A percentile compares a stretch with the other conserved stretches of the same genome.
Evolutionary conservation across 2,329 filamentous ascomycete genomes (phyloP).

Genomic region (Xylariaceae sp.): DNA sequence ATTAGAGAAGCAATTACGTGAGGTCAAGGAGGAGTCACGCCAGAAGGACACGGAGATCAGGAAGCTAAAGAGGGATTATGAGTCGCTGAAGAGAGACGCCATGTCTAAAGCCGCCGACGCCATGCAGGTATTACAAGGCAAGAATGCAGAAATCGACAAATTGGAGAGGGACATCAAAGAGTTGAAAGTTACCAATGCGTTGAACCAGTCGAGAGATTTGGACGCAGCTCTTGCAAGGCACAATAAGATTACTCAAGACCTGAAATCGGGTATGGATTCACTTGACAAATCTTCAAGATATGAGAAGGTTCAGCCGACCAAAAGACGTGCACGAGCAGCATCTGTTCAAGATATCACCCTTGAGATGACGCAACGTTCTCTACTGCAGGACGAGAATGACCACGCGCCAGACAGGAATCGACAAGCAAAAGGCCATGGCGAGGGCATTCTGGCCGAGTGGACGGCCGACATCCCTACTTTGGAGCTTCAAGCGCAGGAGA

Average conservation of each 20-base stretch:
- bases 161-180: constrained; percentile 51
- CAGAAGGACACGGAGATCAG: constrained; percentile 49
- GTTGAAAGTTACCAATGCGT: constrained; percentile 36
- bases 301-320: constrained; percentile 17
- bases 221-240: constrained; percentile 19
- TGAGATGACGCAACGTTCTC: constrained; percentile 28
- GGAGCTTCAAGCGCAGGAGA: constrained; percentile 28
- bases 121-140: constrained; percentile 51
- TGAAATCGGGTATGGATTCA: constrained; percentile 28
- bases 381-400: constrained; percentile 20
- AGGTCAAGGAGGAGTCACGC: constrained; percentile 41
- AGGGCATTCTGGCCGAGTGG: constrained; percentile 23
- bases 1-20: constrained; percentile 41
- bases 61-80: constrained; percentile 50
- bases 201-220: constrained; percentile 12
- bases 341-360: constrained; percentile 30
- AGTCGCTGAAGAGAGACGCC: constrained; percentile 50
- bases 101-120: constrained; percentile 53
- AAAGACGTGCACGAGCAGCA: constrained; percentile 21
- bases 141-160: constrained; percentile 53
- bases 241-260: constrained; percentile 25
- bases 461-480: constrained; percentile 32
- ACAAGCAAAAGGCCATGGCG: constrained; percentile 2
- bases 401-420: neutral
- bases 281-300: constrained; percentile 25